Conservation (phyloP, 208 protist genomes). For the Acanthamoeba lugdunensis region DNA sequence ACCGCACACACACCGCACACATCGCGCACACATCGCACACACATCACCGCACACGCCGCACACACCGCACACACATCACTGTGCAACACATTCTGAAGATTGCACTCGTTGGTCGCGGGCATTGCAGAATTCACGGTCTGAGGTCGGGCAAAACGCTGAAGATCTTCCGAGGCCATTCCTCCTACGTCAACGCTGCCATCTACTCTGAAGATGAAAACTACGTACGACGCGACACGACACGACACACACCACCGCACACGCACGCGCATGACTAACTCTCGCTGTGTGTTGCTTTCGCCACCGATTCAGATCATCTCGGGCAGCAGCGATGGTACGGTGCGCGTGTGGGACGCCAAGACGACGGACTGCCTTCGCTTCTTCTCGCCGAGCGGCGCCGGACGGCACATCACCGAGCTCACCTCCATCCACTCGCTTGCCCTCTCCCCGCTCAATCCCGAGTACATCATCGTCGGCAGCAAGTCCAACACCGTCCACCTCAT, state of each 20-base stretch:
- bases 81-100: no score
- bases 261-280: background rate
- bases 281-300: background rate
- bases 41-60: background rate
- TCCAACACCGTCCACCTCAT: slow-evolving; percentile 49
- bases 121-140: slow-evolving; percentile 69
- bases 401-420: slow-evolving; percentile 41
- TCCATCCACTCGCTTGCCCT: slow-evolving; percentile 26
- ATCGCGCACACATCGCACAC: no score
- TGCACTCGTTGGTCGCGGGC: background rate
- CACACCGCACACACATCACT: background rate
- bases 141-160: slow-evolving; percentile 76
- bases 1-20: background rate
- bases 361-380: slow-evolving; percentile 72
- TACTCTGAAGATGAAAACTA: slow-evolving; percentile 68
- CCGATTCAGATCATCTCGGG: slow-evolving; percentile 71
- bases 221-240: background rate
- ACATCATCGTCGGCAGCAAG: slow-evolving; percentile 58
- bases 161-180: slow-evolving; percentile 73
- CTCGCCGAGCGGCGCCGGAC: slow-evolving; percentile 26
- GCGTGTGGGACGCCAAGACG: slow-evolving; percentile 75
- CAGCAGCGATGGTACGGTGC: slow-evolving; percentile 73
- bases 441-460: slow-evolving; percentile 20
- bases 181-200: slow-evolving; percentile 73
- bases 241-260: background rate